A percentile compares a stretch with the other conserved stretches of the same genome.
These are phyloP conservation scores for Paulownia fortunei DNA, from an alignment of 257 asterid genomes.

Conservation along the genomic window DNA sequence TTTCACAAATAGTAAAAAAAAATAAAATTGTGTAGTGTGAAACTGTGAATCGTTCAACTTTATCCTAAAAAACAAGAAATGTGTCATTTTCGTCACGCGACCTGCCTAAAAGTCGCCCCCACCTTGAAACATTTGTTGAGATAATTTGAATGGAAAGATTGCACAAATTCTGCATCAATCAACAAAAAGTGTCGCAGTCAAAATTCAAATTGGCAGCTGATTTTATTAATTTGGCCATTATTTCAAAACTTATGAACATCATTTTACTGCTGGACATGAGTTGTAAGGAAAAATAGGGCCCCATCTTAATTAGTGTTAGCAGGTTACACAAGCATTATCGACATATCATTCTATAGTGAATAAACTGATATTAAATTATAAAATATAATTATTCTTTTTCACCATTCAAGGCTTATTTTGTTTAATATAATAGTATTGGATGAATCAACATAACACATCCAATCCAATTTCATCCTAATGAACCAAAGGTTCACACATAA, in stretches of 20 bases:
- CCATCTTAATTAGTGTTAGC: no score
- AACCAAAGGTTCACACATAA: no score
- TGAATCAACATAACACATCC: no score
- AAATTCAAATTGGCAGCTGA: background rate
- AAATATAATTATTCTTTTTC: no score
- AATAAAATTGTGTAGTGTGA: background rate
- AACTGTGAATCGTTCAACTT: background rate
- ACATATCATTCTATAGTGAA: no score
- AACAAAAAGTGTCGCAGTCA: background rate
- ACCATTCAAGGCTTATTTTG: no score
- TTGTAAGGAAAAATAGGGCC: no score
- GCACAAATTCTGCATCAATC: slow-evolving; percentile 17
- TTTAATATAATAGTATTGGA: no score
- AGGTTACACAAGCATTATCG: no score
- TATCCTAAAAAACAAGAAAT: slow-evolving; percentile 28
- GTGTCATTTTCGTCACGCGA: slow-evolving; percentile 41
- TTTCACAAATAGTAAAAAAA: background rate
- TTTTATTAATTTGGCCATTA: background rate
- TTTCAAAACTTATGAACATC: background rate
- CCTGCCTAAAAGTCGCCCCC: slow-evolving; percentile 32
- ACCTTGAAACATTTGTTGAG: slow-evolving; percentile 9
- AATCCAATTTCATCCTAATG: no score
- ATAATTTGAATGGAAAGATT: slow-evolving; percentile 25
- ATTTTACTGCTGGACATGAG: background rate
- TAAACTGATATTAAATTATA: no score